Base-by-base conservation (phyloP, 2,329 filamentous ascomycete genomes). In the Dothideomycetidae sp. region DNA sequence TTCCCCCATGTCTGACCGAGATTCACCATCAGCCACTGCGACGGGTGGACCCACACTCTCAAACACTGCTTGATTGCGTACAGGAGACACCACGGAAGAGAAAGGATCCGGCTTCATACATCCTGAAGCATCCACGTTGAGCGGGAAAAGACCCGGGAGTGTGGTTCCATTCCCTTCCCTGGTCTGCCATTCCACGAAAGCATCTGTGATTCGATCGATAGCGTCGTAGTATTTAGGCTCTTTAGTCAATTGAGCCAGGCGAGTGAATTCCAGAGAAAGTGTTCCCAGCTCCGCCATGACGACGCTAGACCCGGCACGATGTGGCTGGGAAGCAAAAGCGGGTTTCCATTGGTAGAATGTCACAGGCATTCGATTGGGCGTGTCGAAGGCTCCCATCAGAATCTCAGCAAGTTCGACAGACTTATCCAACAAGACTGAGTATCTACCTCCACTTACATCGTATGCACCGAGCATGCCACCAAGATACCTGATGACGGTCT, bases 291-390 rank as follows among this genome's bases (percentile, higher is more conserved):
- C 82, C 44, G 69, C 73, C 48, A 79, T 59, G 48, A 78, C 56
- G 37, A 71, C 70, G 33, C 61, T 57, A 4, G 53, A 58, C 41
- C 64, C 61, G 1, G 81, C 81, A 15, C 70, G 67, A 48, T 75
- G 78, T 5, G 75, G 71, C 46, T 76, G 69, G 3, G 70, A 72
- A 7, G 71, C 69, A 48, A 66, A 73, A 11, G 68, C 60, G 46
- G 78, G 81, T 48, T 73, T 71, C 82, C 81, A 93, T 44, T 69
- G 63, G 59, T 88, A 92, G 57, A 78, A 85, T 4, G 84, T 69
- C 4, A 83, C 61, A 2, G 88, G 86, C 82, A 96, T 92, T 48
- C 84, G 75, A 56, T 96, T 94, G 1, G 86, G 86, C 0, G 88
- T 94, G 57, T 93, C 84, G 50, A 93, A 93, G 3, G 80, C 71